A percentile compares a stretch with the other conserved stretches of the same genome.
Conservation (phyloP, 2,329 filamentous ascomycete genomes). For the Cladorrhinum sp. region DNA sequence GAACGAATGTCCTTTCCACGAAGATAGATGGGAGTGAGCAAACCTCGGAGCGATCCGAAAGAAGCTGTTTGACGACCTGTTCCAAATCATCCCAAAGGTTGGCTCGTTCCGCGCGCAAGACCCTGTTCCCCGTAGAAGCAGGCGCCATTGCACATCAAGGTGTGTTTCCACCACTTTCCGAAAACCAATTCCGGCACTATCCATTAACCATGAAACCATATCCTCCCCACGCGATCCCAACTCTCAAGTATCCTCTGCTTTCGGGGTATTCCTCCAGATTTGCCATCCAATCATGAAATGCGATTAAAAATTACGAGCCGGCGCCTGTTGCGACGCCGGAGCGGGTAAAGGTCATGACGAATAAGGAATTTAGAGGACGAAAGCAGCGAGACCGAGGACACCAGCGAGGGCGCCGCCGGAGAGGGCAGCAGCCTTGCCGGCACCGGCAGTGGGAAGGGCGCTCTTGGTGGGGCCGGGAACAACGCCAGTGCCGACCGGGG, state of each 20-base stretch:
- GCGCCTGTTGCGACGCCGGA: not conserved
- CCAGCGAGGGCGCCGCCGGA: conserved; percentile 59
- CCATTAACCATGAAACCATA: not conserved
- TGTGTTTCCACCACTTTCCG: not conserved
- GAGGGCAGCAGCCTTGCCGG: conserved; percentile 53
- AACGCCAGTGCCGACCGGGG: conserved; percentile 32
- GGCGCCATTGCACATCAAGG: not conserved
- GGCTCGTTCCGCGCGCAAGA: not conserved
- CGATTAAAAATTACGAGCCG: conserved; percentile 12
- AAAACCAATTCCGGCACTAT: not conserved
- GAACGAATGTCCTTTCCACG: not conserved
- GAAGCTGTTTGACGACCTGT: not conserved
- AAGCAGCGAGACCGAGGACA: conserved; percentile 57
- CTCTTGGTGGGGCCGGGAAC: conserved; percentile 19
- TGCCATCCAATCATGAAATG: conserved; percentile 4
- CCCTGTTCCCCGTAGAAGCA: not conserved
- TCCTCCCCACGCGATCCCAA: not conserved
- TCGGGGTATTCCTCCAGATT: not conserved
- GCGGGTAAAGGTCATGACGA: conserved; percentile 5
- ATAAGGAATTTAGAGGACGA: conserved; percentile 52
- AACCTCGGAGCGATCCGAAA: not conserved
- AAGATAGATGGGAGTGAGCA: not conserved
- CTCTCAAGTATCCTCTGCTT: not conserved
- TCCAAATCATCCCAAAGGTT: not conserved
- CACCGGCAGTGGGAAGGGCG: conserved; percentile 50